Conservation (phyloP, 1,284 basidiomycete genomes). For the Thelephora terrestris region DNA sequence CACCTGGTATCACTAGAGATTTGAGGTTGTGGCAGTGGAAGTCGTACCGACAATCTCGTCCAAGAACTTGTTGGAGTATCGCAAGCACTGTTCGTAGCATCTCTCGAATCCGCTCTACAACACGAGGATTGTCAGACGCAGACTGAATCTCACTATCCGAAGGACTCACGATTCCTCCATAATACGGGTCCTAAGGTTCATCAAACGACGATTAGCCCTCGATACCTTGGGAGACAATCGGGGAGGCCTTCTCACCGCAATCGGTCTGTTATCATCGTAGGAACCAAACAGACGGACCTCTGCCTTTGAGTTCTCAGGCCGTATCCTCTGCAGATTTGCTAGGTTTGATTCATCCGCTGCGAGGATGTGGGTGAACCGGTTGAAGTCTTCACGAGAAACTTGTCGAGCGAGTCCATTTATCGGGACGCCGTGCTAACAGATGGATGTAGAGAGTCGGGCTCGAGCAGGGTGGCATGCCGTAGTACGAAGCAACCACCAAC, state of each 20-base stretch:
- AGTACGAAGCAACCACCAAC: slow-evolving; percentile 21
- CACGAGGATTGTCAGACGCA: background rate
- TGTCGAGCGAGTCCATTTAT: slow-evolving; percentile 53
- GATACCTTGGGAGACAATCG: too few species aligned
- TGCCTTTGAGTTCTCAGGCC: slow-evolving; percentile 46
- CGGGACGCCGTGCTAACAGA: slow-evolving; percentile 44
- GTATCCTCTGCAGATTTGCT: slow-evolving; percentile 41
- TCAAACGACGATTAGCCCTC: background rate
- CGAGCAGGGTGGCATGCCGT: background rate
- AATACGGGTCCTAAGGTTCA: slow-evolving; percentile 49
- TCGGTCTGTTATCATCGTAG: slow-evolving; percentile 52
- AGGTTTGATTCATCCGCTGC: slow-evolving; percentile 63
- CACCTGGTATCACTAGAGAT: too few species aligned
- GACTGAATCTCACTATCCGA: background rate
- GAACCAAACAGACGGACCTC: slow-evolving; percentile 65
- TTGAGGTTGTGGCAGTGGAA: too few species aligned
- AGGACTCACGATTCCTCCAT: slow-evolving; percentile 48
- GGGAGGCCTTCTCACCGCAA: slow-evolving; percentile 21
- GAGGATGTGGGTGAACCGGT: slow-evolving; percentile 57
- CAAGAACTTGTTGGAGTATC: slow-evolving; percentile 65
- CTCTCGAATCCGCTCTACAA: slow-evolving; percentile 45
- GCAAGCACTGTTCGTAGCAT: slow-evolving; percentile 53
- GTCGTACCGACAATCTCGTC: slow-evolving; percentile 39
- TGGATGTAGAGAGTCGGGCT: background rate
- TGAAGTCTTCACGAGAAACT: slow-evolving; percentile 49